Evolutionary conservation across 306 rosid species (phyloP), one percentile per base, ranked within the genome.

Genomic region (Quercus suber): DNA sequence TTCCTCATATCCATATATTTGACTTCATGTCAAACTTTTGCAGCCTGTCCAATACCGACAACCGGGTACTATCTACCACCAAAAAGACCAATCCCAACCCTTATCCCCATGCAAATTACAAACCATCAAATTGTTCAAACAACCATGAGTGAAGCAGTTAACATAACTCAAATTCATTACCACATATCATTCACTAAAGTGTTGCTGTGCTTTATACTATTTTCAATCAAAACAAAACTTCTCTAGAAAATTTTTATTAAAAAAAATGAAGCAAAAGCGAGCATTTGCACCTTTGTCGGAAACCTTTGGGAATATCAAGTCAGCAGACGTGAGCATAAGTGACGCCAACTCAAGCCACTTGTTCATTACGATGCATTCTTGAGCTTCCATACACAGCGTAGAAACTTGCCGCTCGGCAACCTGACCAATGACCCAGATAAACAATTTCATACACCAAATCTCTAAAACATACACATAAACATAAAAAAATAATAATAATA

Each of bases 341-440:
- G 93, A 82, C 25, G 89, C 96, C 83, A 96, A 86, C 86, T 96
- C 99, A 56, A 91, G 78, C 94, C 94, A 96, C 86, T 94, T 91
- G 70, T 83, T 88, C 87, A 67, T 80, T 17, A 55, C 93, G 80
- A 91, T 86, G 79, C 89, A 89, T 60, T 93, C 92, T 75, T 88
- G 87, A 49, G 98, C 98, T 88, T 96, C 98, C 61, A 60, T 5
- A 43, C 91, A 93, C 15, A 96, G 93, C 70, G 92, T 90, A 51
- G 84, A 84, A 71, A 96, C 99, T 74, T 93, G 86, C 21, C 91
- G 92, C 85, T 93, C 94, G 15, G 97, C 94, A 87, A 88, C 94
- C 99, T 93, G 78, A 80, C 30, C 81, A 51, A 79, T 60, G 72
- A 68, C 25, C 80, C 79, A 41, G 57, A 76, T 15, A 64, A 23